Conservation (phyloP, 805 yeast genomes). For the Candida methanosorbosa region DNA sequence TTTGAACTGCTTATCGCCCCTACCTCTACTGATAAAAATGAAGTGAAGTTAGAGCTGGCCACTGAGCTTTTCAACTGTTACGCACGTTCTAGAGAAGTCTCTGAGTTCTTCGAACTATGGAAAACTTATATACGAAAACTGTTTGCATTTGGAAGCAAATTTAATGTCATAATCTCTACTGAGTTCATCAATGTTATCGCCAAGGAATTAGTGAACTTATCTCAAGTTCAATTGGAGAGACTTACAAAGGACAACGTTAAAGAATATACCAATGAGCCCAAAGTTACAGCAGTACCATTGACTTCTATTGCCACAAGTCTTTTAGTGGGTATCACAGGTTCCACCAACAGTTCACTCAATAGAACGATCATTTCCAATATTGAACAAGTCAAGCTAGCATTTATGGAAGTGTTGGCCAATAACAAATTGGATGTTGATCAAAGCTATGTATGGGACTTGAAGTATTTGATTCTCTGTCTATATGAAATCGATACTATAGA, state of each 20-base stretch:
- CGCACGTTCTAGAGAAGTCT: conserved; percentile 49
- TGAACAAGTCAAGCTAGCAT: conserved; percentile 7
- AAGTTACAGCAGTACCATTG: conserved; percentile 9
- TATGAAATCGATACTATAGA: conserved; percentile 36
- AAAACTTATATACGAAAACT: conserved; percentile 7
- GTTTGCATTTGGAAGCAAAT: conserved; percentile 6
- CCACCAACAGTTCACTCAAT: conserved; percentile 20
- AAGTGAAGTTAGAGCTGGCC: conserved; percentile 7
- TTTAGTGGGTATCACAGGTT: conserved; percentile 17
- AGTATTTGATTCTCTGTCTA: conserved; percentile 37
- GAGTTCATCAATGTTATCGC: conserved; percentile 31
- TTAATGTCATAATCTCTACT: background rate
- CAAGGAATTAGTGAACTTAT: conserved; percentile 30
- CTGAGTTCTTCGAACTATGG: conserved; percentile 41
- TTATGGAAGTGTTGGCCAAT: conserved; percentile 13
- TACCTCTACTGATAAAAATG: background rate
- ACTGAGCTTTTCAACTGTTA: conserved; percentile 28
- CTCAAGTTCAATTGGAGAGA: conserved; percentile 34
- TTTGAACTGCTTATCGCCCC: conserved; percentile 9
- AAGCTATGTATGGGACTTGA: conserved; percentile 34
- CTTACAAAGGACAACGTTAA: conserved; percentile 15
- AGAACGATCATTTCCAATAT: conserved; percentile 10
- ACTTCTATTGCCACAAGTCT: conserved; percentile 34
- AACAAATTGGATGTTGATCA: conserved; percentile 2
- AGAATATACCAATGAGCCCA: conserved; percentile 4